phyloP scores from a whole-genome alignment of 2,329 filamentous ascomycete genomes.

The Penicillium sp. region DNA sequence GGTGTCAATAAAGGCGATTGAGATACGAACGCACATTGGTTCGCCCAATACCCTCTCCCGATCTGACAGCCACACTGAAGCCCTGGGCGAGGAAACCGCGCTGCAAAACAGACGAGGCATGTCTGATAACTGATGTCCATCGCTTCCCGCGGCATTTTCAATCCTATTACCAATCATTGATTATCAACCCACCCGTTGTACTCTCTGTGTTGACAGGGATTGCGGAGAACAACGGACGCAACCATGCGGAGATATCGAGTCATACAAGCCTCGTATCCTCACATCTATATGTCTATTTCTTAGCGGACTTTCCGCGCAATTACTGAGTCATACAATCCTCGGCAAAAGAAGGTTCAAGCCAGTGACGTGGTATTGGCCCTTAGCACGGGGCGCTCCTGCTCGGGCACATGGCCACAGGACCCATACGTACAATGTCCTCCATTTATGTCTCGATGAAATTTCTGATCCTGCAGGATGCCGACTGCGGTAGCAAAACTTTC shows the following conservation, averaged over 20 bases:
- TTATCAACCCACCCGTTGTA: background rate
- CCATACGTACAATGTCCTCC: background rate
- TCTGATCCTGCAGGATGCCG: background rate
- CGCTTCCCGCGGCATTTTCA: background rate
- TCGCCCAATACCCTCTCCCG: background rate
- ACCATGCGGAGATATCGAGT: background rate
- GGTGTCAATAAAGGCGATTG: background rate
- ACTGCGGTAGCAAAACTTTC: background rate
- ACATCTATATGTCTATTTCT: background rate
- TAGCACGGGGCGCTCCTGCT: background rate
- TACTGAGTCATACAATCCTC: background rate
- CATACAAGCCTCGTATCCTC: background rate
- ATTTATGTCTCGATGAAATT: background rate
- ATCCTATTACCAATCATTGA: background rate
- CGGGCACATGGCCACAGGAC: background rate
- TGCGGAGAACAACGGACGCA: background rate
- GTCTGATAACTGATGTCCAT: background rate
- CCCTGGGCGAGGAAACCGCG: background rate
- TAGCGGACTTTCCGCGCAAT: background rate
- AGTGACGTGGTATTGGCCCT: background rate
- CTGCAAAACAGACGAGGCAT: background rate
- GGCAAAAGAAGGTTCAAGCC: background rate
- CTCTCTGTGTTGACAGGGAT: too few relatives aligned
- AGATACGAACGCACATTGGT: background rate
- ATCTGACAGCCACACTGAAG: background rate